Evolutionary conservation across 225 moss, liverwort and hornwort species (phyloP).

Genomic region (Bryum argenteum): DNA sequence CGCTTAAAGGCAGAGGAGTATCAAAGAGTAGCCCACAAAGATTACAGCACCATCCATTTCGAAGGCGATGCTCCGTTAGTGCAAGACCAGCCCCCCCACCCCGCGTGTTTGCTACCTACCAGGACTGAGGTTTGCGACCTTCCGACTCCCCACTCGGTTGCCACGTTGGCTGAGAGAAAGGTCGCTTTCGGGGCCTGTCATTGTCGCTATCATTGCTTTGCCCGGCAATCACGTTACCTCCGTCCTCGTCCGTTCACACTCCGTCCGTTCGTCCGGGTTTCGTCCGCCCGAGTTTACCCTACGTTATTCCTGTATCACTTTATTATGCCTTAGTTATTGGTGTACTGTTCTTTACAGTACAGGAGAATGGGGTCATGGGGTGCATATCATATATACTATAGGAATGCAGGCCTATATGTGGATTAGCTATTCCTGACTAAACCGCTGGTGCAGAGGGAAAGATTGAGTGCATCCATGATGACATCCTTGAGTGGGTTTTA

Average conservation of each 20-base stretch:
- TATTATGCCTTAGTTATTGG: too few species aligned
- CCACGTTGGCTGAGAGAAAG: constrained; percentile 1
- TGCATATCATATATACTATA: not conserved
- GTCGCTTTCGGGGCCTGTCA: constrained; percentile 26
- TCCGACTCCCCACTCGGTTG: not conserved
- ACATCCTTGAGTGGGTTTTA: not conserved
- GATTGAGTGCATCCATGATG: not conserved
- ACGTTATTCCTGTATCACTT: not conserved
- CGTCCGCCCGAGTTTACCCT: not conserved
- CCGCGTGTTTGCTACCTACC: not conserved
- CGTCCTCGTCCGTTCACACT: not conserved
- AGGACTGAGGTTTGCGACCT: not conserved
- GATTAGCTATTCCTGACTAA: not conserved
- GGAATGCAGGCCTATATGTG: not conserved
- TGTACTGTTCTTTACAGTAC: not conserved
- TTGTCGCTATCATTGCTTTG: constrained; percentile 31
- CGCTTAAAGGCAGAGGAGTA: not conserved
- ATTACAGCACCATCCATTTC: constrained; percentile 14
- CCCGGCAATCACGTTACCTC: constrained; percentile 31
- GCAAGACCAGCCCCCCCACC: constrained; percentile 19
- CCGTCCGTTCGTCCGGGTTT: not conserved
- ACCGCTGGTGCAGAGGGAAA: not conserved
- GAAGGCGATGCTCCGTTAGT: constrained; percentile 1
- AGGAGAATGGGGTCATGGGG: not conserved
- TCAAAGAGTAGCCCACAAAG: not conserved